Base-by-base conservation (phyloP, 1,139 yeast species). In the Lodderomyces orthopsilosis region DNA sequence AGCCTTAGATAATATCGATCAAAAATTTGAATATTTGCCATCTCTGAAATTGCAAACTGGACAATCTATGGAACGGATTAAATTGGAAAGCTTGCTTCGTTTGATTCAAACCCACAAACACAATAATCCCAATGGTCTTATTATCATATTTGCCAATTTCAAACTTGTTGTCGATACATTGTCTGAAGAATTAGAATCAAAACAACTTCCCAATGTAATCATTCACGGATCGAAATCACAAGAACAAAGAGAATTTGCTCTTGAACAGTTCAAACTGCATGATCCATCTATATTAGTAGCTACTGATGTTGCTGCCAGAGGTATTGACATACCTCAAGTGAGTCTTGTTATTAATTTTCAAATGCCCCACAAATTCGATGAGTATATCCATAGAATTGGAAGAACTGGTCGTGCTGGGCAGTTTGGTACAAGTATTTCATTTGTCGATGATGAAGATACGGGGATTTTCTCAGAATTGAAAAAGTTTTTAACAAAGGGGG, bases 261-360 rank as follows among this genome's bases (percentile, higher is more conserved):
- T 93, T 37, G 69, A 70, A 15, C 78, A 81, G 34, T 78, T 93
- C 59, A 75, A 82, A 43, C 58, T 70, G 10, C 87, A 89, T 23
- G 67, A 70, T 23, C 79, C 81, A 1, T 81, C 80, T 43, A 70
- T 88, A 9, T 68, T 93, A 40, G 84, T 93, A 26, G 97, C 97
- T 9, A 93, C 98, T 0, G 97, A 93, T 57, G 91, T 93, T 42
- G 98, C 98, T 1, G 96, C 97, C 4, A 81, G 98, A 68, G 98
- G 98, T 63, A 83, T 93, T 47, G 98, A 93, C 64, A 82, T 93
- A 14, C 85, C 93, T 0, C 78, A 87, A 54, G 95, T 93, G 8
- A 79, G 94, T 0, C 63, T 91, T 37, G 98, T 93, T 6, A 65
- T 91, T 13, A 93, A 93, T 61, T 90, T 76, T 57, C 96, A 91